Conservation (phyloP, 2,329 filamentous ascomycete genomes). For the Diplodia intermedia region DNA sequence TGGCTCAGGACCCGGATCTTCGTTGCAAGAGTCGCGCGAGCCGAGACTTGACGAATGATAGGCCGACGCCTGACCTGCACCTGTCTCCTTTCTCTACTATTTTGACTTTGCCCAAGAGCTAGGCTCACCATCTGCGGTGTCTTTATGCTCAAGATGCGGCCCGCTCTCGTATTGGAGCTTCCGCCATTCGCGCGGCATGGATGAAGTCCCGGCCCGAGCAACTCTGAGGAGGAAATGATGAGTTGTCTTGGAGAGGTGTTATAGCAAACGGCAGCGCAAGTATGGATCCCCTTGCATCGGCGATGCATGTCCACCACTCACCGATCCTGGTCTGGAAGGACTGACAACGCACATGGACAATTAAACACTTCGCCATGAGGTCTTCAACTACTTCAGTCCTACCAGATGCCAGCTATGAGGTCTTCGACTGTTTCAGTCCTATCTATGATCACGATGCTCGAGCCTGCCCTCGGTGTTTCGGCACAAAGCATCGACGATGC, state of each 20-base stretch:
- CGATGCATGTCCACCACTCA: neutral
- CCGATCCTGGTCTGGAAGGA: neutral
- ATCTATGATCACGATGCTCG: too few relatives aligned
- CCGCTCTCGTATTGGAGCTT: neutral
- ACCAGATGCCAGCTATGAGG: too few relatives aligned
- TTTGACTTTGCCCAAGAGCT: slow-evolving; percentile 6
- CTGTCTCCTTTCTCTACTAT: neutral
- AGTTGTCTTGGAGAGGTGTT: neutral
- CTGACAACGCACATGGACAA: neutral
- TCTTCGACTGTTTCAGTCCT: neutral
- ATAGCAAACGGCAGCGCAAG: neutral
- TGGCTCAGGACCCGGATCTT: slow-evolving; percentile 14
- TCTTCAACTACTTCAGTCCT: neutral
- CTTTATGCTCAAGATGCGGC: slow-evolving; percentile 20
- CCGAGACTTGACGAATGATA: slow-evolving; percentile 8
- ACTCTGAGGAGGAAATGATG: neutral
- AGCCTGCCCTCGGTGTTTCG: neutral
- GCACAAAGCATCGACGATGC: neutral
- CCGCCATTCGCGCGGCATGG: slow-evolving; percentile 17
- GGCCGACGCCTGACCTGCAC: neutral
- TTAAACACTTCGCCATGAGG: neutral
- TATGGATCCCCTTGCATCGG: neutral
- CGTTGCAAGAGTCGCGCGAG: neutral
- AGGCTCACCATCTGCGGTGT: neutral
- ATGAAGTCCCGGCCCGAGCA: neutral